Evolutionary conservation across 495 filamentous ascomycete genomes (phyloP).

Genomic region (Evernia prunastri): DNA sequence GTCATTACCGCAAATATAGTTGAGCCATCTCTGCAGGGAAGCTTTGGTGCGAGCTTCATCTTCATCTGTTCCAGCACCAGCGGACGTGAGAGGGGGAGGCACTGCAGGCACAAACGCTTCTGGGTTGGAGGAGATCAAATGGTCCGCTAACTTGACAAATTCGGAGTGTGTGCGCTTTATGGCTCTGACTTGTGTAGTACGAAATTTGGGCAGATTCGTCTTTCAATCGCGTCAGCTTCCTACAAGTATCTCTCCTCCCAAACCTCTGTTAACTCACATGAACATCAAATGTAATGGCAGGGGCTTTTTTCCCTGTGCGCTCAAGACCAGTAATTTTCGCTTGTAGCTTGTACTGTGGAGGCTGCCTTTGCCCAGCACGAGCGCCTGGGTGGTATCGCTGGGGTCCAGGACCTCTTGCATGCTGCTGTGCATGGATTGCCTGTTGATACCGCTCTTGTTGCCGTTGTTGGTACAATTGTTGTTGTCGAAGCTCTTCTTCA

Average conservation of each 20-base stretch:
- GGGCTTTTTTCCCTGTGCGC: slow-evolving; percentile 88
- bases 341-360: slow-evolving; percentile 74
- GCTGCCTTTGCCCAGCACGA: slow-evolving; percentile 35
- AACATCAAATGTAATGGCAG: slow-evolving; percentile 91
- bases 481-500: slow-evolving; percentile 32
- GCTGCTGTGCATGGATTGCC: slow-evolving; percentile 34
- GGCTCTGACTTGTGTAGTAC: slow-evolving; percentile 96
- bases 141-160: slow-evolving; percentile 89
- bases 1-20: slow-evolving; percentile 83
- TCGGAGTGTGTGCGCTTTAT: slow-evolving; percentile 92
- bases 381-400: slow-evolving; percentile 43
- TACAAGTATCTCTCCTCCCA: slow-evolving; percentile 14
- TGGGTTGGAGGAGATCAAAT: slow-evolving; percentile 90
- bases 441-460: slow-evolving; percentile 44
- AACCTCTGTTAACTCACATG: slow-evolving; percentile 56
- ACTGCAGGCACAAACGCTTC: slow-evolving; percentile 98
- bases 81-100: slow-evolving; percentile 81
- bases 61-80: slow-evolving; percentile 93
- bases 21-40: slow-evolving; percentile 90
- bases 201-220: slow-evolving; percentile 97
- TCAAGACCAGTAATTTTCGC: slow-evolving; percentile 92
- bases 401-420: slow-evolving; percentile 32
- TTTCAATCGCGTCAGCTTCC: slow-evolving; percentile 30
- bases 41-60: slow-evolving; percentile 87
- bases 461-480: slow-evolving; percentile 37